Base-by-base conservation (phyloP, 208 protist genomes). In the Leishmania aethiopica region DNA sequence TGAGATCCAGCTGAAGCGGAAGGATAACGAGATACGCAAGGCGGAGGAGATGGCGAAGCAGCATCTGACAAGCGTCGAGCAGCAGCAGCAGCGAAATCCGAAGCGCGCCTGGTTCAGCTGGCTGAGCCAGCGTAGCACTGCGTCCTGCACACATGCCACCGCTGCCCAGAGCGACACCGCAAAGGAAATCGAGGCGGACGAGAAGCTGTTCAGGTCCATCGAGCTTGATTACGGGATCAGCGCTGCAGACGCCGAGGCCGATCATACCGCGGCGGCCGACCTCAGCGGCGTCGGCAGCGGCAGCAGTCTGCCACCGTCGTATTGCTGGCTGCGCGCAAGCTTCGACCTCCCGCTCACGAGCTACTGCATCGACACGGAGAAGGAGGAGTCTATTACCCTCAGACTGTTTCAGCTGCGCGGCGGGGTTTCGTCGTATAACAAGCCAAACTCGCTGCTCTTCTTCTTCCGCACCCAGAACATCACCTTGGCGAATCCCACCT, bases 211-310 rank as follows among this genome's bases (percentile, higher is more conserved):
- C 73, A 72, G 75, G 25, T 82, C 88, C 28, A 80, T 97, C n/a
- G 89, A 92, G 77, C 75, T 78, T 4, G 89, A 92, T 67, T 97
- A 96, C 80, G 94, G 93, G 62, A 91, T 97, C 62, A 89, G 85
- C 53, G 78, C 83, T 17, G 81, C 86, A 5, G 85, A 93, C 64
- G 59, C 83, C 10, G 89, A 85, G 37, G 85, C 83, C 10, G 79
- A 78, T 28, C 83, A 88, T 28, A 70, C 60, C 19, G 81, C 59
- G 40, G 70, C 59, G 28, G 77, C 59, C 60, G 86, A 83, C 62
- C 73, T 76, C 59, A 66, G 80, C 40, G 2, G 62, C 47, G 40
- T 59, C 28, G 76, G 78, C 51, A 60, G 55, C 57, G 72, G 32
- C 3, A 73, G 47, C 49, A 59, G 76, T 13, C 87, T 97, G 17